Evolutionary conservation across 768 basidiomycete species (phyloP), one percentile per base, ranked within the genome.

Genomic region (Amanita pseudoporphyria): DNA sequence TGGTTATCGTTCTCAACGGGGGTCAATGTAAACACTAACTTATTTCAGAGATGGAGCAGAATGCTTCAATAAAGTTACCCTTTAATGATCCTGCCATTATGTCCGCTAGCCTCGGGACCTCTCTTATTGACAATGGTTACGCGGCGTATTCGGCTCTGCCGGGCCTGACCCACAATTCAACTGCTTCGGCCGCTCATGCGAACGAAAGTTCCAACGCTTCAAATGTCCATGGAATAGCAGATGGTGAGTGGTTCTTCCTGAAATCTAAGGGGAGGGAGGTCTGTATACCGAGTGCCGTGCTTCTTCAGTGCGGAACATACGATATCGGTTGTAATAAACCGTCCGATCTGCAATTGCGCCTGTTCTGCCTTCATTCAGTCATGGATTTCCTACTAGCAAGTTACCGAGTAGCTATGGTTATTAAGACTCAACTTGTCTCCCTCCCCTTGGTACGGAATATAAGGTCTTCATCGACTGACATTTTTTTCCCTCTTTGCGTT

Each of bases 221-320:
- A 46, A 63, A 66, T 28, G 57, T 58, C 39, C 58, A 65, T 59
- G 67, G 66, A 52, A 70, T 72, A 42, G 61, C 66, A 54, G 69
- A 82, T 70, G 79, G 87, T 87, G 82, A 87, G 86, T 81, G 58
- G 57, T 62, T 69, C 70, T 71, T 61, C 52, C 57, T 64, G 63
- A 67, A 69, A 63, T 66, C 67, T 67, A 64, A 78, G 82, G 83
- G 83, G 84, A 84, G 82, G 85, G 83, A 78, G 83, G 82, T 73
- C 81, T 79, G 77, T 76, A 82, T 88, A 86, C 84, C 87, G 76
- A 87, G 84, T 70, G 67, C 83, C 82, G 81, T 85, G 73, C 84
- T 84, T 86, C 84, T 70, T 72, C 83, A 87, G 85, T 84, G 81
- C 84, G 83, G 81, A 83, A 81, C 77, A 70, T 78, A 71, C 78